phyloP scores from a whole-genome alignment of 2,329 filamentous ascomycete genomes.

The Epichloe sp. region DNA sequence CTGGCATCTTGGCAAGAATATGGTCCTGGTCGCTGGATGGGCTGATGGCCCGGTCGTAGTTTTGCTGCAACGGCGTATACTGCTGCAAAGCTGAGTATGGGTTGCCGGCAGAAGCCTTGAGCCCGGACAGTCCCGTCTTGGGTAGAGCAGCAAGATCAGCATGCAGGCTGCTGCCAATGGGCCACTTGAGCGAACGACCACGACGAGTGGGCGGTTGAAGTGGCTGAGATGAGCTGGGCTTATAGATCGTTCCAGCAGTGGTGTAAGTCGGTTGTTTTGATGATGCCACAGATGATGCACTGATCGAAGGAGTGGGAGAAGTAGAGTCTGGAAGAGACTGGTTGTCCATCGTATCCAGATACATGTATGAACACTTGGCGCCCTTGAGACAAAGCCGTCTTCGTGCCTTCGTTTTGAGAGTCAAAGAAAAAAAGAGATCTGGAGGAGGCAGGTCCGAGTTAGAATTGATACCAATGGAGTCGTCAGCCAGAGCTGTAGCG shows the following conservation, averaged over 20 bases:
- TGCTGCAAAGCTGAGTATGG: constrained; percentile 18
- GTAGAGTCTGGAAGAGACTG: constrained; percentile 12
- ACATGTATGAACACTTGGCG: background rate
- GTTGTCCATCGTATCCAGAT: constrained; percentile 17
- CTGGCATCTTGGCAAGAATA: constrained; percentile 13
- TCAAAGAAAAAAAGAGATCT: constrained; percentile 10
- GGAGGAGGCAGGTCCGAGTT: constrained; percentile 18
- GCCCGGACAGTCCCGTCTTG: constrained; percentile 21
- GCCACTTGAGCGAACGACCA: constrained; percentile 32
- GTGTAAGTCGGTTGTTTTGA: constrained; percentile 33
- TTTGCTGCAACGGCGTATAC: constrained; percentile 41
- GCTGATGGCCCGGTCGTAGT: constrained; percentile 37
- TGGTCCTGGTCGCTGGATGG: constrained; percentile 20
- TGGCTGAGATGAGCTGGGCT: constrained; percentile 30
- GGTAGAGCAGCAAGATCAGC: constrained; percentile 23
- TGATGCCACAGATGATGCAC: constrained; percentile 9
- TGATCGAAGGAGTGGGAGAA: constrained; percentile 12
- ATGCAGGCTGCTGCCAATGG: constrained; percentile 12
- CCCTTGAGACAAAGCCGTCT: background rate
- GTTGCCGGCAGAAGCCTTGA: constrained; percentile 11
- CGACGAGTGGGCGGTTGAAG: constrained; percentile 39
- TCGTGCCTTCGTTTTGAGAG: constrained; percentile 5
- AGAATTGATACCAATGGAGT: constrained; percentile 7
- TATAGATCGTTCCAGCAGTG: constrained; percentile 43
- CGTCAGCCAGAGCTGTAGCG: background rate